phyloP scores from a whole-genome alignment of 768 basidiomycete species.

The Lactifluus piperatus region DNA sequence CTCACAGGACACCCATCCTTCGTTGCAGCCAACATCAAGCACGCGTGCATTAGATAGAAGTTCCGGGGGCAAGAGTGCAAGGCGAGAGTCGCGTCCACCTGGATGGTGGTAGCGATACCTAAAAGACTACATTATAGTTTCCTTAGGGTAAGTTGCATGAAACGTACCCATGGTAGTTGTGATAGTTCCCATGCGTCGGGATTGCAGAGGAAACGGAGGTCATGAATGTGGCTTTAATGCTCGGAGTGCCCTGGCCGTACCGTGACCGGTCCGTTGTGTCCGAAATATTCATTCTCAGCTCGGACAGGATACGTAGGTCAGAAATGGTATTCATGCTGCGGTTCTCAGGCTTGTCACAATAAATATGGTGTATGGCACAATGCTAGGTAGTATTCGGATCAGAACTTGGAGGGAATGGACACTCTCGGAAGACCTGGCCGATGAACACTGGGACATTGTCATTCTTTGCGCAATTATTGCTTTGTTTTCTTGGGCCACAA shows the following conservation, averaged over 20 bases:
- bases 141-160: not conserved
- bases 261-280: not conserved
- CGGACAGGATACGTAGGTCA: no score
- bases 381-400: no score
- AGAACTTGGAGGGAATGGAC: no score
- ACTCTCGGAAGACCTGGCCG: no score
- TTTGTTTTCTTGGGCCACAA: no score
- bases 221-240: not conserved
- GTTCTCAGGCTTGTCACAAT: no score
- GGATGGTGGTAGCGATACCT: slow-evolving; percentile 16
- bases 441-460: no score
- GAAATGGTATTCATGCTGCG: no score
- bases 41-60: slow-evolving; percentile 8
- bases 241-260: no score
- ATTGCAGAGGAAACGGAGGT: slow-evolving; percentile 8
- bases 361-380: no score
- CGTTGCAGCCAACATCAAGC: slow-evolving; percentile 18
- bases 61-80: slow-evolving; percentile 42
- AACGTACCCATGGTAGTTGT: slow-evolving; percentile 20
- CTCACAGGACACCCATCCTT: slow-evolving; percentile 14
- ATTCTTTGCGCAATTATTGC: no score
- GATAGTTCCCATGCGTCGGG: slow-evolving; percentile 20
- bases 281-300: no score
- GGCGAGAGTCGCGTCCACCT: slow-evolving; percentile 44
- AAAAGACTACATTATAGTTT: not conserved